These are phyloP conservation scores for Citrullus amarus DNA, from an alignment of 306 rosid species.

Conservation along the genomic window DNA sequence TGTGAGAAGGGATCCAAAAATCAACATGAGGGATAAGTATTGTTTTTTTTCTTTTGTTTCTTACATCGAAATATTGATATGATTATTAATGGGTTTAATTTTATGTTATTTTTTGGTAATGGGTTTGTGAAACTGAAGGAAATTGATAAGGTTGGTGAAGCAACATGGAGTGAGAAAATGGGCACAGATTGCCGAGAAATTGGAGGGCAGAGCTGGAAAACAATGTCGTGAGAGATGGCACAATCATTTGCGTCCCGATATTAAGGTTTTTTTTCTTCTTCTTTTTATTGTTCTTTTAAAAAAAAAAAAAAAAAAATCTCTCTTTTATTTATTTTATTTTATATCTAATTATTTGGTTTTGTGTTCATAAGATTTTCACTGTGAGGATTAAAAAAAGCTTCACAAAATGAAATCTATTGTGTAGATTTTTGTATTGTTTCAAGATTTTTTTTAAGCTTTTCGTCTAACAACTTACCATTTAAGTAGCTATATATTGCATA, in stretches of 20 bases:
- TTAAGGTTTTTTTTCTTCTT: slow-evolving; percentile 37
- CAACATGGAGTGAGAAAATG: slow-evolving; percentile 69
- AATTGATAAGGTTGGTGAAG: slow-evolving; percentile 57
- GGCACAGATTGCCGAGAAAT: slow-evolving; percentile 71
- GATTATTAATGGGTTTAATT: background rate
- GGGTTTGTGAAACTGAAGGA: slow-evolving; percentile 21
- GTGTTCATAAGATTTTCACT: background rate
- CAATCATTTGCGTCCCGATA: slow-evolving; percentile 88
- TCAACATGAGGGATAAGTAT: no score
- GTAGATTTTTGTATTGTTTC: background rate
- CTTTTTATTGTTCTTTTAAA: no score
- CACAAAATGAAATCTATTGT: background rate
- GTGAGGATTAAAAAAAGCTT: background rate
- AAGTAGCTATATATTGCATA: background rate
- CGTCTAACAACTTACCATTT: background rate
- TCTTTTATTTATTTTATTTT: background rate
- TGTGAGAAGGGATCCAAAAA: background rate
- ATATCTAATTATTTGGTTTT: background rate
- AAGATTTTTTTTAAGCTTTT: background rate
- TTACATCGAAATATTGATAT: background rate
- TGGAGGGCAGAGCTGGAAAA: slow-evolving; percentile 78
- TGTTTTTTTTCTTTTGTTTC: no score
- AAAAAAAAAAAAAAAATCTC: no score
- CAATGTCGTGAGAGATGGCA: slow-evolving; percentile 98
- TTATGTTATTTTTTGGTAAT: background rate